Percentiles rank a stretch among this genome's conserved stretches.
phyloP scores from a whole-genome alignment of 805 yeast species.

The Yarrowia yakushimensis region DNA sequence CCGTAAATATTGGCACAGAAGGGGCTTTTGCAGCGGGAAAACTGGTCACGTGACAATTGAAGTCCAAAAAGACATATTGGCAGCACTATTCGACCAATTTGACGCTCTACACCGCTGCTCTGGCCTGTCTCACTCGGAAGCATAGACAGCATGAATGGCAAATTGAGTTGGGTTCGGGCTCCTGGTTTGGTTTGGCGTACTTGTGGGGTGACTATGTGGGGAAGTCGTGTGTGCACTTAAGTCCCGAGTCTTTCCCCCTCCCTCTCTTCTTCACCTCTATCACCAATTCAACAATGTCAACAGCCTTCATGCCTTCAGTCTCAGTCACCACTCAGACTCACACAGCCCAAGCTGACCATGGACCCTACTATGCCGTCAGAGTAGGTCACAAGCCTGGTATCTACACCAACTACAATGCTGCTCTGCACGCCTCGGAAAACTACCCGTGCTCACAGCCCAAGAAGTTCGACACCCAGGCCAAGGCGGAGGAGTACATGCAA shows the following conservation, averaged over 20 bases:
- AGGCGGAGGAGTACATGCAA: conserved; percentile 16
- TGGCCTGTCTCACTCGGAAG: too few species aligned
- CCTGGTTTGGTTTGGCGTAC: background rate
- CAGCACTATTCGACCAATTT: background rate
- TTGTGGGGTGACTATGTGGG: conserved; percentile 17
- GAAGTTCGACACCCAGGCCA: conserved; percentile 2
- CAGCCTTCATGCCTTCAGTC: background rate
- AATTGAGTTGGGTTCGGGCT: background rate
- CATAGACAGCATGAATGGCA: background rate
- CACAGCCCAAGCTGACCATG: background rate
- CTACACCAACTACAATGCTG: background rate
- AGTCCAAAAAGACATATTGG: too few species aligned
- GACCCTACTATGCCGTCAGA: conserved; percentile 5
- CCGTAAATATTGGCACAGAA: background rate
- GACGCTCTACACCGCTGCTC: background rate
- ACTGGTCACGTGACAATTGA: background rate
- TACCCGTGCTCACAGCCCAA: conserved; percentile 23
- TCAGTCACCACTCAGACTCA: background rate
- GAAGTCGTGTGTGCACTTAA: background rate
- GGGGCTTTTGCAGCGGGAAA: background rate
- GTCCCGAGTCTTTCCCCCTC: background rate
- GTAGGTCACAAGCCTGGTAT: conserved; percentile 10
- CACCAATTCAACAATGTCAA: background rate
- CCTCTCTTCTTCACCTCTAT: background rate
- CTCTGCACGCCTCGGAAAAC: background rate